Evolutionary conservation across 345 rosid species (phyloP).

Genomic region (Trapa bicornis): DNA sequence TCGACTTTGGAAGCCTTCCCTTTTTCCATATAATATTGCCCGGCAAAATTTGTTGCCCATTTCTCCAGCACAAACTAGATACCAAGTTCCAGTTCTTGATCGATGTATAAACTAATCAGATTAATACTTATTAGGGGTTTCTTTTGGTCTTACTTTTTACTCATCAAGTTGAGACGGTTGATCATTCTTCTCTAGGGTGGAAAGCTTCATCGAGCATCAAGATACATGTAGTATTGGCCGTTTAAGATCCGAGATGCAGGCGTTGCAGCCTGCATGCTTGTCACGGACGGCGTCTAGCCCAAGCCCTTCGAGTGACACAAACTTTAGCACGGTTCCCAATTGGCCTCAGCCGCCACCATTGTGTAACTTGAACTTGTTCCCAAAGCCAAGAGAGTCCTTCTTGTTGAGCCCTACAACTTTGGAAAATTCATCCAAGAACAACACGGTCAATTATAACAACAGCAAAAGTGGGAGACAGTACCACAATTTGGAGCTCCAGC

Average conservation of each 20-base stretch:
- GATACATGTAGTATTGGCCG: conserved; percentile 66
- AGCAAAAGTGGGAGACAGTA: conserved; percentile 5
- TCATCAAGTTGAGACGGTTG: background rate
- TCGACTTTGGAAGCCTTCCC: background rate
- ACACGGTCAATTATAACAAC: background rate
- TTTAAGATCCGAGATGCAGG: conserved; percentile 29
- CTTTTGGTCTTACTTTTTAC: background rate
- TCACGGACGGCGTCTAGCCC: conserved; percentile 61
- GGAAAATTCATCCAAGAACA: conserved; percentile 3
- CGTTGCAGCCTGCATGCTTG: conserved; percentile 35
- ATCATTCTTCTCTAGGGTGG: conserved; percentile 37
- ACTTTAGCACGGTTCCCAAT: conserved; percentile 21
- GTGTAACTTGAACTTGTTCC: conserved; percentile 5
- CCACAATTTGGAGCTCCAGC: conserved; percentile 60
- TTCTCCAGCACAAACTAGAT: no score
- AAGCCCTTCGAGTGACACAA: conserved; percentile 48
- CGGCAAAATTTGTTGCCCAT: no score
- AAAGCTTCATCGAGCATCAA: conserved; percentile 95
- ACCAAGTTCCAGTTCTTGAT: no score
- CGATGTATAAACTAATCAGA: background rate
- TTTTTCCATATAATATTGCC: no score
- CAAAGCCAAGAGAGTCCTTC: conserved; percentile 11
- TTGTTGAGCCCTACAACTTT: conserved; percentile 4
- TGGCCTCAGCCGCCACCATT: background rate
- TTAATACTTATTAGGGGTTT: background rate